These are phyloP conservation scores for Lactarius deliciosus DNA, from an alignment of 768 basidiomycete genomes.

Conservation along the genomic window DNA sequence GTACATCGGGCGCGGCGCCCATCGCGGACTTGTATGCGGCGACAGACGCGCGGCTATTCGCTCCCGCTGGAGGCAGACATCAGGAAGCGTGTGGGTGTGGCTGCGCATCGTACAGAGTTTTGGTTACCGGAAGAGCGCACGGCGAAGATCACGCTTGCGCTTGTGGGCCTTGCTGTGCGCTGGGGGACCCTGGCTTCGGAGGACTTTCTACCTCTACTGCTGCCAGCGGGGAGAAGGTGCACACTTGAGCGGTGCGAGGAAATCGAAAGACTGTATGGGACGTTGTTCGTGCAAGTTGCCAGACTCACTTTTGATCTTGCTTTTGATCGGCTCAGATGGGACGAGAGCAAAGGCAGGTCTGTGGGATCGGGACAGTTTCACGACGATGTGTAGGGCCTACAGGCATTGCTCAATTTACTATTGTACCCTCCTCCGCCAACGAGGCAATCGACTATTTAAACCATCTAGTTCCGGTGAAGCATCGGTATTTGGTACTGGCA, in stretches of 20 bases:
- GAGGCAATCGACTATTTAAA: no score
- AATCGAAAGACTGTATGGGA: conserved; percentile 49
- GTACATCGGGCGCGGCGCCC: conserved; percentile 56
- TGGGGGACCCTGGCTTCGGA: conserved; percentile 35
- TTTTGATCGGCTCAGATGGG: conserved; percentile 32
- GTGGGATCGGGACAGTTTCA: conserved; percentile 13
- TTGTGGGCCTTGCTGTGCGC: conserved; percentile 44
- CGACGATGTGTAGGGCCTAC: background rate
- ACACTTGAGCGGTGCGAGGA: conserved; percentile 39
- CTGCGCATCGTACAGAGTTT: conserved; percentile 52
- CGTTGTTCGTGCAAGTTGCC: conserved; percentile 52
- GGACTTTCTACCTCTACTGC: conserved; percentile 34
- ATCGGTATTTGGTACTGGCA: no score
- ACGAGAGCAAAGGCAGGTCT: background rate
- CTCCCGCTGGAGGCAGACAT: background rate
- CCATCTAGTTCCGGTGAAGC: no score
- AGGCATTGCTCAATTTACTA: no score
- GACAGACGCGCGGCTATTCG: no score
- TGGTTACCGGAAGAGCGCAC: conserved; percentile 59
- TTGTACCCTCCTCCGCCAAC: no score
- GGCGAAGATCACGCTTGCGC: conserved; percentile 49
- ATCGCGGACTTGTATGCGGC: conserved; percentile 51
- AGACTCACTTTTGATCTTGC: conserved; percentile 53
- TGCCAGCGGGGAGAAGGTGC: conserved; percentile 13
- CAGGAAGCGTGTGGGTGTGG: conserved; percentile 42